phyloP scores from a whole-genome alignment of 306 rosid species.

The Ziziphus jujuba region DNA sequence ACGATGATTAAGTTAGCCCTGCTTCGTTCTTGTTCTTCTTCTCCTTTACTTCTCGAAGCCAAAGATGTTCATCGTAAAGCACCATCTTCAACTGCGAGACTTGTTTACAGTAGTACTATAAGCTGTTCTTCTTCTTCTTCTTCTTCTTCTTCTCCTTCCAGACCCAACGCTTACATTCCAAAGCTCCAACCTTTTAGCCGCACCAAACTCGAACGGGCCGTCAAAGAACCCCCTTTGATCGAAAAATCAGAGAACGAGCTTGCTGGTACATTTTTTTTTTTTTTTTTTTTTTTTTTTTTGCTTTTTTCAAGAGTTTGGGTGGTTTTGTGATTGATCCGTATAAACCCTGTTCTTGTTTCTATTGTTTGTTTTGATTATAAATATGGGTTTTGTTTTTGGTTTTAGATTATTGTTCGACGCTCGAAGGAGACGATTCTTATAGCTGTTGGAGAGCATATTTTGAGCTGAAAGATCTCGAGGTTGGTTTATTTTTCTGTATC shows the following conservation, averaged over 20 bases:
- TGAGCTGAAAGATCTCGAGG: conserved; percentile 85
- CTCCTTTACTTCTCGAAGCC: conserved; percentile 45
- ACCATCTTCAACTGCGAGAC: conserved; percentile 22
- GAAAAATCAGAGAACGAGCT: conserved; percentile 74
- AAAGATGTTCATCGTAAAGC: conserved; percentile 25
- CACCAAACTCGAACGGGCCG: conserved; percentile 52
- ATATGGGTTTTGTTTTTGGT: background rate
- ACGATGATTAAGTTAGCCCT: conserved; percentile 43
- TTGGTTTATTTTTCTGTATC: conserved; percentile 19
- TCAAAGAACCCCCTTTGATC: conserved; percentile 70
- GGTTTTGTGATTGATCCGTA: background rate
- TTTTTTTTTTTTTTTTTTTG: background rate
- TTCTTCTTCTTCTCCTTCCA: conserved; percentile 66
- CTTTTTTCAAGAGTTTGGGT: background rate
- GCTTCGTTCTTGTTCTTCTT: conserved; percentile 39
- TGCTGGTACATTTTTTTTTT: conserved; percentile 36
- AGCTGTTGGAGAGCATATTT: conserved; percentile 93
- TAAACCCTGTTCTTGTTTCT: background rate
- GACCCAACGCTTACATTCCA: conserved; percentile 55
- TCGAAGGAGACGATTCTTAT: conserved; percentile 86
- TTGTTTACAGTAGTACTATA: conserved; percentile 21
- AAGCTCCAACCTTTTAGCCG: conserved; percentile 91
- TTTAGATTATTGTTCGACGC: conserved; percentile 75
- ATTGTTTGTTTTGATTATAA: background rate
- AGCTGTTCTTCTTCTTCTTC: conserved; percentile 57